Evolutionary conservation across 2,329 filamentous ascomycete genomes (phyloP), one percentile per base, ranked within the genome.

Genomic region (Cladosporium sp.): DNA sequence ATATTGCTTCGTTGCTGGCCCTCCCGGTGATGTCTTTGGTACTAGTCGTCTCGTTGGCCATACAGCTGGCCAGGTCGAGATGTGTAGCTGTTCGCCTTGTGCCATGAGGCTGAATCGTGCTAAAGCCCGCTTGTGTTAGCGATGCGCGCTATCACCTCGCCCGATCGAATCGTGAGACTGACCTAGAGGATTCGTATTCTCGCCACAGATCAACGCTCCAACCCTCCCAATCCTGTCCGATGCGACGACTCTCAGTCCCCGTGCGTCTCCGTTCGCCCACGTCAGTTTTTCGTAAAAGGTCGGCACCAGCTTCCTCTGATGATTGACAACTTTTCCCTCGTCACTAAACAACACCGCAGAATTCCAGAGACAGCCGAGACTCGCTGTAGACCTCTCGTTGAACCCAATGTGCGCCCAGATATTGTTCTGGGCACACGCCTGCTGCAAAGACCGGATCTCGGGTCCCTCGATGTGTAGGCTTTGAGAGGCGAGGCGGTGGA

Each of bases 201-300:
- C 85, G 1, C 84, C 84, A 67, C 84, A 86, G 18, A 87, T 85
- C 62, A 86, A 70, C 4, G 73, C 77, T 0, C 83, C 84, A 11
- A 86, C 78, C 62, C 78, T 82, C 1, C 83, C 84, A 56, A 78
- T 78, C 0, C 68, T 65, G 31, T 56, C 61, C 0, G 81, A 84
- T 0, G 84, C 76, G 0, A 80, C 79, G 0, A 86, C 79, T 1
- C 73, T 75, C 4, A 87, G 69, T 0, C 84, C 84, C 31, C 80
- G 65, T 0, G 84, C 84, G 69, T 86, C 84, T 0, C 84, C 84
- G 1, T 80, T 79, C 0, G 77, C 76, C 84, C 84, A 86, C 0
- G 80, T 83, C 26, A 86, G 68, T 68, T 86, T 86, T 73, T 87
- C 85, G 66, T 82, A 86, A 70, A 85, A 86, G 0, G 84, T 86